Evolutionary conservation across 345 rosid species (phyloP), one percentile per base, ranked within the genome.

Genomic region (Gossypium raimondii): DNA sequence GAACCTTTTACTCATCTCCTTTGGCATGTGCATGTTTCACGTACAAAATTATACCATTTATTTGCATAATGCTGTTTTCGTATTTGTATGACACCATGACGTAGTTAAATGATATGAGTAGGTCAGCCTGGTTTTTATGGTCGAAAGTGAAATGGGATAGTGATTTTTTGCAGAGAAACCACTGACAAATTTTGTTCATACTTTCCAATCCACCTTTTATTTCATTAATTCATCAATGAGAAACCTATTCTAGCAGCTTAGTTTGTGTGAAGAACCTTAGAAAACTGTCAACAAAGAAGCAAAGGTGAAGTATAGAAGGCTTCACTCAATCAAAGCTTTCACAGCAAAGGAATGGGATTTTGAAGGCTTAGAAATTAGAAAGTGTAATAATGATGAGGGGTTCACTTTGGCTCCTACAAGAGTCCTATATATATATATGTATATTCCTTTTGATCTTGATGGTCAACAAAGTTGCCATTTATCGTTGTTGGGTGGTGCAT

Each of bases 401-500:
- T 56, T 56, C 60, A 18, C 24, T 56, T 18, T 18, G 60, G 60
- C 60, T 56, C 11, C 11, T 18, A 18, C 11, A 56, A 9, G 20
- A 9, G 59, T 55, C 24, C 24, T 55, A 55, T 29, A n/a, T 20
- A 20, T 52, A 4, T 52, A 16, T 52, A 18, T n/a, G 9, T 1
- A 56, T 56, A 45, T 71, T 64, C 55, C 45, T 51, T 55, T 14
- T 29, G 16, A 43, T 43, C 51, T 65, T 16, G 9, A 22, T 20
- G 74, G 82, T 69, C 78, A 72, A 62, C 53, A 70, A 78, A 78
- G 62, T 82, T 81, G 38, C 70, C 75, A 81, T 73, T 79, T 71
- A 64, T 65, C 50, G 34, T 71, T 29, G 68, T 59, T 75, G 69
- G 78, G 56, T 52, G 55, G 17, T 56, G 72, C 71, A 78, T 79